A percentile compares a stretch with the other conserved stretches of the same genome.
These are phyloP conservation scores for Hawksworthiomyces lignivorus DNA, from an alignment of 2,329 filamentous ascomycete species.

Conservation along the genomic window DNA sequence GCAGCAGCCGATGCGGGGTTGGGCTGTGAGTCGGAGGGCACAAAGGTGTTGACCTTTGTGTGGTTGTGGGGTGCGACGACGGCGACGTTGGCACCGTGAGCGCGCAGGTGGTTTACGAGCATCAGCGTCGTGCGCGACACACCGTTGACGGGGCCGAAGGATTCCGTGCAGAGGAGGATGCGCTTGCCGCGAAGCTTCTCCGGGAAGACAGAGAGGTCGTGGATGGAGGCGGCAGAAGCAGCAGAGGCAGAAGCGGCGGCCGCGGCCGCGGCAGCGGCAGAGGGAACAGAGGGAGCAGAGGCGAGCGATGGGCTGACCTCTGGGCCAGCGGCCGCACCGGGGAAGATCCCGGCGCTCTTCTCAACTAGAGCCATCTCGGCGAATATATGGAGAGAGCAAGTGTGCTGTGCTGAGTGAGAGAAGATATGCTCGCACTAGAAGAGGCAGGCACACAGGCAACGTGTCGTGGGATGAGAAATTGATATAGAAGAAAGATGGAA, in stretches of 20 bases:
- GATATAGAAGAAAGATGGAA: no score
- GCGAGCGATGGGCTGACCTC: background rate
- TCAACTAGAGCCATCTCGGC: no score
- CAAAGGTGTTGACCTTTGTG: slow-evolving; percentile 46
- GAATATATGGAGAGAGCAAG: no score
- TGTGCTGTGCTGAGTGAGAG: no score
- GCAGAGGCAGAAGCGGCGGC: background rate
- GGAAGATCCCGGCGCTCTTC: no score
- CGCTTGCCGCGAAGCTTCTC: slow-evolving; percentile 48
- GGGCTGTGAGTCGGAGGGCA: slow-evolving; percentile 28
- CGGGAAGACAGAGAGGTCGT: slow-evolving; percentile 39
- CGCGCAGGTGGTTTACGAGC: slow-evolving; percentile 58
- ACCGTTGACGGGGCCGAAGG: slow-evolving; percentile 66
- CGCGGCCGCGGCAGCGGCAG: slow-evolving; percentile 2
- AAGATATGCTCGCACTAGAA: no score
- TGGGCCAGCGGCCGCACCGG: no score
- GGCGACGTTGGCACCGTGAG: slow-evolving; percentile 56
- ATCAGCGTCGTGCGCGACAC: slow-evolving; percentile 63
- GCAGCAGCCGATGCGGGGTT: slow-evolving; percentile 20
- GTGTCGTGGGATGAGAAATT: no score
- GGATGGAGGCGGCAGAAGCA: slow-evolving; percentile 12
- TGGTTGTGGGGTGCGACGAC: slow-evolving; percentile 58
- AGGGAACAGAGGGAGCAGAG: background rate
- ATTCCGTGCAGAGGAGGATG: slow-evolving; percentile 62
- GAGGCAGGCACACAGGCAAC: no score